Base-by-base conservation (phyloP, 768 basidiomycete genomes). In the Trametes meyenii region DNA sequence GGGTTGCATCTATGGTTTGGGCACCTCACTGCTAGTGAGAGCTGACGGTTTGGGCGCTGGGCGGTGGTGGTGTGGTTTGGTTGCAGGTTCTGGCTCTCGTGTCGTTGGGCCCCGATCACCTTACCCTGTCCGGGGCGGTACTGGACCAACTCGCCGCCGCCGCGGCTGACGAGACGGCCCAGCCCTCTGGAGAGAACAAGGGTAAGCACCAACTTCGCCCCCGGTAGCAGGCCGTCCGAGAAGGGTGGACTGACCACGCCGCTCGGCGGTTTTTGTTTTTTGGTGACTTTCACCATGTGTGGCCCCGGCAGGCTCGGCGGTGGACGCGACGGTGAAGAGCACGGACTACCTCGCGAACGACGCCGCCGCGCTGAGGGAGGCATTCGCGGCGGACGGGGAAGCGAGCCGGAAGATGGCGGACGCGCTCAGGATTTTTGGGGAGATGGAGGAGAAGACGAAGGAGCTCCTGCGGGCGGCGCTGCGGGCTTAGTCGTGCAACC, bases 391-490 rank as follows among this genome's bases (percentile, higher is more conserved):
- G 0, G 78, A 82, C 55, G 57, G 67, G 29, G 81, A 81, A 61
- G 70, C 75, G 12, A 71, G 74, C 12, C 73, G 80, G 35, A 81
- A 80, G 64, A 69, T 83, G 38, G 60, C 70, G 12, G 81, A 83
- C 63, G 82, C 83, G 19, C 65, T 83, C 49, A 62, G 67, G 49
- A 76, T 81, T 19, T 82, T 83, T 62, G 76, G 67, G 1, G 75
- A 76, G 63, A 76, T 71, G 62, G 83, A 84, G 69, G 66, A 58
- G 57, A 76, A 77, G 64, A 77, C 76, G 39, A 78, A 72, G 69
- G 72, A 73, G 24, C 57, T 72, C 39, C 62, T 73, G 33, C 64
- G 67, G 16, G 63, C 60, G 29, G 55, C 60, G 55, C 61, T 72
- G 40, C 42, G 36, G 54, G 43, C 60, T 23, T 58, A 55, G 21